These are phyloP conservation scores for Coniochaeta sp. DNA, from an alignment of 2,329 filamentous ascomycete genomes.

Conservation along the genomic window DNA sequence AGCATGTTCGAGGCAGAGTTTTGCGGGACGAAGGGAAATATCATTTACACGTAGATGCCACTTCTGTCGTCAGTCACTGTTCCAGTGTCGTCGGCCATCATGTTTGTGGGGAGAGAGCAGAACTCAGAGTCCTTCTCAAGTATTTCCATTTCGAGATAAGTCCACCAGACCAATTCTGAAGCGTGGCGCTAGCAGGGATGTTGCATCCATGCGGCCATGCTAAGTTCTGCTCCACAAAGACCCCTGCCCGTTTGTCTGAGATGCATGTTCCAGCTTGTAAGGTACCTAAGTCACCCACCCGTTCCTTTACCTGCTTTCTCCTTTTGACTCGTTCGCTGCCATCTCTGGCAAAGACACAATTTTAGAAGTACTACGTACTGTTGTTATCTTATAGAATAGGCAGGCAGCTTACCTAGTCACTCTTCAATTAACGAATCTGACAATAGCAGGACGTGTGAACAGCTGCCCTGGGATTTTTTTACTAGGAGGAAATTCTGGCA, in stretches of 20 bases:
- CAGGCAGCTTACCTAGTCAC: not conserved
- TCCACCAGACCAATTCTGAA: not conserved
- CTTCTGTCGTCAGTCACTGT: not conserved
- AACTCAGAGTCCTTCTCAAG: not conserved
- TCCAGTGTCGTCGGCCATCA: no score
- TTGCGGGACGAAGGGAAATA: not conserved
- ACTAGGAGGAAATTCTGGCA: not conserved
- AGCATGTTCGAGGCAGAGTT: not conserved
- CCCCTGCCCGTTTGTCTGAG: not conserved
- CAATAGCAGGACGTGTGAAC: no score
- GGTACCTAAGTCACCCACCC: no score
- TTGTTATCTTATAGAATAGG: no score
- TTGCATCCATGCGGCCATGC: not conserved
- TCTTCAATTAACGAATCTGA: not conserved
- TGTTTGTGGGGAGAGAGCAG: not conserved
- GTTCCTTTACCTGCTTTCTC: not conserved
- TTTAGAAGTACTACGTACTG: no score
- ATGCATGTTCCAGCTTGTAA: not conserved
- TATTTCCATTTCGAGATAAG: not conserved
- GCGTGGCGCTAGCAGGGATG: not conserved
- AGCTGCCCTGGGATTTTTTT: no score
- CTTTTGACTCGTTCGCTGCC: not conserved
- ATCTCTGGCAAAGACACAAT: not conserved
- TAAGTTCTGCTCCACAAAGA: not conserved
- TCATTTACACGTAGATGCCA: no score